phyloP scores from a whole-genome alignment of 2,329 filamentous ascomycete species.

The Aureobasidium vineae region DNA sequence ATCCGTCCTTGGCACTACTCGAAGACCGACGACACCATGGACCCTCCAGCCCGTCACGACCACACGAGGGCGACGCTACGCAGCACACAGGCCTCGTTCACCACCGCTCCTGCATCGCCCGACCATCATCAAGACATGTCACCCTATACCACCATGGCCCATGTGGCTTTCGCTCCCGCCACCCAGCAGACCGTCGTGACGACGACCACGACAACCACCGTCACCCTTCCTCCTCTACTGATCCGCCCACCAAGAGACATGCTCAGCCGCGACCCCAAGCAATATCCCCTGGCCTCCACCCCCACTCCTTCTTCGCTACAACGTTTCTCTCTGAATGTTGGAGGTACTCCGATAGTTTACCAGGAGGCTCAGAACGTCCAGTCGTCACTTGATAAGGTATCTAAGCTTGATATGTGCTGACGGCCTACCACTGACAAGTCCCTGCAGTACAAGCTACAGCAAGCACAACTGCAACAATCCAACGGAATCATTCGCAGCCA shows the following conservation, averaged over 20 bases:
- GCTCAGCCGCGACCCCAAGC: slow-evolving; percentile 74
- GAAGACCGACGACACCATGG: slow-evolving; percentile 19
- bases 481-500: slow-evolving; percentile 19
- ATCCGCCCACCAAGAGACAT: slow-evolving; percentile 71
- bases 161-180: slow-evolving; percentile 61
- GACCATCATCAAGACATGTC: slow-evolving; percentile 29
- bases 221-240: slow-evolving; percentile 77
- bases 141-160: slow-evolving; percentile 50
- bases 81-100: slow-evolving; percentile 33
- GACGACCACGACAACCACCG: slow-evolving; percentile 85
- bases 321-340: slow-evolving; percentile 71
- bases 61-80: slow-evolving; percentile 1
- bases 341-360: slow-evolving; percentile 60
- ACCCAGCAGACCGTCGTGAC: slow-evolving; percentile 71
- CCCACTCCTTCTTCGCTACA: slow-evolving; percentile 77
- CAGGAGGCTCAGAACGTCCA: slow-evolving; percentile 60
- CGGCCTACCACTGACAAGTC: not conserved
- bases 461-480: slow-evolving; percentile 25
- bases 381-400: slow-evolving; percentile 55
- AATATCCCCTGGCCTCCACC: slow-evolving; percentile 82
- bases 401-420: slow-evolving; percentile 28
- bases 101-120: slow-evolving; percentile 34
- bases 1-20: slow-evolving; percentile 2
- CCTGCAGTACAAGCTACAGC: slow-evolving; percentile 27
- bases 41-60: slow-evolving; percentile 20